Conservation (phyloP, 495 filamentous ascomycete genomes). For the Articulospora tetracladia region DNA sequence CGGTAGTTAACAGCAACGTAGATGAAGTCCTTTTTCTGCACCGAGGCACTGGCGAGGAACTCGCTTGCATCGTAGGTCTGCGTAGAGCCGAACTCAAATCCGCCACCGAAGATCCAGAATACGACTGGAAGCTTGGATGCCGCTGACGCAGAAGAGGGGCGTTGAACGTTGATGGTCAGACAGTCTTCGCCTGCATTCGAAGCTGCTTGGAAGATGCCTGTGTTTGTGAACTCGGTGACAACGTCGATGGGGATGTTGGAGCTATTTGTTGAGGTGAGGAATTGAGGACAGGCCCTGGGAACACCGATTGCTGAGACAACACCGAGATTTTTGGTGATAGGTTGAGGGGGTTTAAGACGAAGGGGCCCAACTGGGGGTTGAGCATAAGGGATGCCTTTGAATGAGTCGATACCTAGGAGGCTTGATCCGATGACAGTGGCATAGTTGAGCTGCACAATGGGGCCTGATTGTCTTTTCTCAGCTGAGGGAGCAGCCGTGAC, state of each 20-base stretch:
- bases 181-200: constrained; percentile 59
- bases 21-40: constrained; percentile 54
- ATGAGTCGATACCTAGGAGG: constrained; percentile 34
- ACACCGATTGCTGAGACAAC: constrained; percentile 38
- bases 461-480: background rate
- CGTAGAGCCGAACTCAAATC: constrained; percentile 57
- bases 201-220: constrained; percentile 47
- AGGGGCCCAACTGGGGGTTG: constrained; percentile 52
- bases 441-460: constrained; percentile 1
- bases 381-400: constrained; percentile 64
- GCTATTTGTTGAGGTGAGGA: constrained; percentile 29
- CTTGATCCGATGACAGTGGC: constrained; percentile 14
- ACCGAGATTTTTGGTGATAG: constrained; percentile 40
- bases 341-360: constrained; percentile 54
- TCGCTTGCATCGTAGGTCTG: constrained; percentile 47
- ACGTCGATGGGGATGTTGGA: constrained; percentile 37
- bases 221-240: constrained; percentile 45
- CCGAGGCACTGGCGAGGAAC: constrained; percentile 47
- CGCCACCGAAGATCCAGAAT: constrained; percentile 66
- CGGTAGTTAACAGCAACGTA: constrained; percentile 63
- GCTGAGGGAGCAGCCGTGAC: background rate
- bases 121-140: constrained; percentile 52
- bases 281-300: constrained; percentile 49
- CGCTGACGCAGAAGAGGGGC: constrained; percentile 43
- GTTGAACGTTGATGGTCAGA: constrained; percentile 57